phyloP scores from a whole-genome alignment of 2,329 filamentous ascomycete species.

The Verruconis gallopava region DNA sequence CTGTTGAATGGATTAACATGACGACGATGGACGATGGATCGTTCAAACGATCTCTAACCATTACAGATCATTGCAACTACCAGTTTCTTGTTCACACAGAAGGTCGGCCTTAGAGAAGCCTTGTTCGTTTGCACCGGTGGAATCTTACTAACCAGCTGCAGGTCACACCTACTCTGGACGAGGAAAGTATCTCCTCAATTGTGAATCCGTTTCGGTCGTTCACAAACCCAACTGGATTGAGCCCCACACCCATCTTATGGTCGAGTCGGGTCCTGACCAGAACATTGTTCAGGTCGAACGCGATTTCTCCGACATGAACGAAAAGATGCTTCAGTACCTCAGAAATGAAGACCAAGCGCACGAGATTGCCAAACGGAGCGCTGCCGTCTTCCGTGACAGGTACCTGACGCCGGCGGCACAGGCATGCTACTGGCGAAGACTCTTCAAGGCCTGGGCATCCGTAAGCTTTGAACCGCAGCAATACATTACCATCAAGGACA shows the following conservation, averaged over 20 bases:
- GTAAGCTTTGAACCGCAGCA: constrained; percentile 21
- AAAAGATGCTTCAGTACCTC: constrained; percentile 28
- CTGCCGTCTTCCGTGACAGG: constrained; percentile 36
- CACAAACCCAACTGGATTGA: constrained; percentile 37
- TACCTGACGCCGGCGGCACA: constrained; percentile 43
- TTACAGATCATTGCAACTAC: constrained; percentile 17
- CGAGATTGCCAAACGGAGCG: constrained; percentile 37
- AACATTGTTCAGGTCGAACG: constrained; percentile 37
- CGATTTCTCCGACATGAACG: constrained; percentile 29
- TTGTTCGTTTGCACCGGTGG: no score
- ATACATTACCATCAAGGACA: constrained; percentile 10
- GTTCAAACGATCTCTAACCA: constrained; percentile 10
- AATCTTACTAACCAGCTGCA: constrained; percentile 7
- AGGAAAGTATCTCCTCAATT: constrained; percentile 23
- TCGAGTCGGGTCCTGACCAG: constrained; percentile 31
- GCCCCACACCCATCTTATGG: constrained; percentile 35
- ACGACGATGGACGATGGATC: constrained; percentile 5
- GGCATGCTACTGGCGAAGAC: constrained; percentile 41
- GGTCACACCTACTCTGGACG: constrained; percentile 21
- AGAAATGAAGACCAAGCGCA: constrained; percentile 32
- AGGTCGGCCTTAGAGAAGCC: constrained; percentile 8
- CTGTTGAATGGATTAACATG: constrained; percentile 13
- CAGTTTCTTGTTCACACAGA: constrained; percentile 15
- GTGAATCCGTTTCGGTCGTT: constrained; percentile 33
- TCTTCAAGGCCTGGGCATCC: constrained; percentile 26